Conservation (phyloP, 345 rosid species). For the Noccaea bulbosa region DNA sequence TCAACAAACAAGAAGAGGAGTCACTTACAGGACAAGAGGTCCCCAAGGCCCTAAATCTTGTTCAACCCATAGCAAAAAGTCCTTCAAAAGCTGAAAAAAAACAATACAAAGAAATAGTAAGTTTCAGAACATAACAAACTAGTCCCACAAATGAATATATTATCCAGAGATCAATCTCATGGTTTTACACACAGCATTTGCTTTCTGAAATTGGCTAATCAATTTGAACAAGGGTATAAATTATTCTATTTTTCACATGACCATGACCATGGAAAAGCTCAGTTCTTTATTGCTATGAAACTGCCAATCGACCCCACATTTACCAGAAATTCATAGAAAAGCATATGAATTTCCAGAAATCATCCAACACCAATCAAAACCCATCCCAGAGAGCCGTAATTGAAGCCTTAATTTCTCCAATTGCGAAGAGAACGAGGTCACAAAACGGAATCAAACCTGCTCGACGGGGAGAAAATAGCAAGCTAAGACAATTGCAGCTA, state of each 20-base stretch:
- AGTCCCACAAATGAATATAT: not conserved
- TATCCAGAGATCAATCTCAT: conserved; percentile 1
- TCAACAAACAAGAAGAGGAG: conserved; percentile 19
- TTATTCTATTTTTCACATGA: not conserved
- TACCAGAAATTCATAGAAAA: conserved; percentile 13
- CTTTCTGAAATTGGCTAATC: not conserved
- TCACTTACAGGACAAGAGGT: conserved; percentile 88
- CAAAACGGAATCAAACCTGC: conserved; percentile 51
- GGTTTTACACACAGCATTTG: not conserved
- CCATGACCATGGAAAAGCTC: not conserved
- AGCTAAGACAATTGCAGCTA: conserved; percentile 70
- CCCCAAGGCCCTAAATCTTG: conserved; percentile 98
- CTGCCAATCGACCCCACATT: conserved; percentile 2
- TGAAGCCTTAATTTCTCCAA: conserved; percentile 10
- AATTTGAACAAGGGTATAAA: not conserved
- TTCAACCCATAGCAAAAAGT: conserved; percentile 93
- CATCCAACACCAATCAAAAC: conserved; percentile 18
- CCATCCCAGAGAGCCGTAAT: conserved; percentile 18
- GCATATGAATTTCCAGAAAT: conserved; percentile 9
- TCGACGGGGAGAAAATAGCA: conserved; percentile 92
- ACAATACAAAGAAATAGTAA: conserved; percentile 31
- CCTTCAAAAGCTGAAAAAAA: conserved; percentile 77
- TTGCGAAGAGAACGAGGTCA: not conserved
- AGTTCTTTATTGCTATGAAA: conserved; percentile 8
- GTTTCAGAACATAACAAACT: conserved; percentile 12